Evolutionary conservation across 2,329 filamentous ascomycete genomes (phyloP), one percentile per base, ranked within the genome.

Genomic region (Lizonia empirigonia): DNA sequence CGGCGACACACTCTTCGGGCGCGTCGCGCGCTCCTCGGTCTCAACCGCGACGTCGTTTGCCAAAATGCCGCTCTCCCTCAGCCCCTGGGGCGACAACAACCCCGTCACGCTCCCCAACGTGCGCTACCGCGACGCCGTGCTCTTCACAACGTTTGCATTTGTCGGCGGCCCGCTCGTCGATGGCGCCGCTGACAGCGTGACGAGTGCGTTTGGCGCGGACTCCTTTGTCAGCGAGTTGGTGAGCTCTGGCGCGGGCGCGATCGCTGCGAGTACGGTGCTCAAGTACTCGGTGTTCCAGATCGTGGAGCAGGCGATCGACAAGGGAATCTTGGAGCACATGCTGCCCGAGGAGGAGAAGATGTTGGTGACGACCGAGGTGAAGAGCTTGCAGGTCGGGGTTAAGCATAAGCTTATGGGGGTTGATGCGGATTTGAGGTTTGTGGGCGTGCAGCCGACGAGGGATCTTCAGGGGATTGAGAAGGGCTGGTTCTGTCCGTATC

Each of bases 381-480:
- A 70, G 57, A 73, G 66, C 29, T 29, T 74, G 36, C 70, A 72
- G 38, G 65, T 74, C 10, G 60, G 65, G 32, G 68, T 74, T 49
- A 73, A 72, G 53, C 73, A 75, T 40, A 75, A 74, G 22, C 59
- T 75, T 36, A 74, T 76, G 70, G 71, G 71, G 34, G 70, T 74
- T 4, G 68, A 74, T 40, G 72, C 72, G 3, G 71, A 74, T 51
- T 29, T 75, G 33, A 50, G 68, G 1, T 72, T 73, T 37, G 52
- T 50, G 0, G 65, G 67, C 12, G 59, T 68, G 4, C 64, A 62
- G 49, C 64, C 69, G 0, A 35, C 64, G 1, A 23, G 18, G 12
- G 58, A 69, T 41, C n/a, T 48, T 1, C 60, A 64, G 27, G 62
- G 55, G 0, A 73, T 68, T 37, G 70, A 67, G 26, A 73, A 74